Base-by-base conservation (phyloP, 140 eudicot species). In the Cichorium intybus region DNA sequence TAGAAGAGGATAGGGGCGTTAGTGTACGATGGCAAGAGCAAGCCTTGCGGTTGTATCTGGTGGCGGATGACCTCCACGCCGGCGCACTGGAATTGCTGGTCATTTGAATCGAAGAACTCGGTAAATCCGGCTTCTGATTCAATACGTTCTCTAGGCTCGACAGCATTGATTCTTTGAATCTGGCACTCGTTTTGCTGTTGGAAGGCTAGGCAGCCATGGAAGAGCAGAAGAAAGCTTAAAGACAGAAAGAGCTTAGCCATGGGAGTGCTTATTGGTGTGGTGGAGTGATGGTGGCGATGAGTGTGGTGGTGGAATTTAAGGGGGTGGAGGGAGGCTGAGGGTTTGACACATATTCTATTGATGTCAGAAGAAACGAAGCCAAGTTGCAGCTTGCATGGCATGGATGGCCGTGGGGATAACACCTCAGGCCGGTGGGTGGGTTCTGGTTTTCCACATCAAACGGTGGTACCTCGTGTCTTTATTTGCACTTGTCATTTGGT, bases 1-100 rank as follows among this genome's bases (percentile, higher is more conserved):
- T 75, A 88, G 75, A 68, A 57, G 7, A 88, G 75, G 14, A 72
- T 48, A 27, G 97, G 95, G 7, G 84, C 58, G 64, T 72, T 86
- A 6, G 81, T 72, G 69, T 79, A 92, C 9, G 84, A 66, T 4
- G 96, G 96, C 77, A 88, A 48, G 46, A 88, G 75, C 10, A 88
- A 82, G 20, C 91, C 94, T 37, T 61, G 57, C 0, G 78, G 79
- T 16, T 76, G 77, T 10, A 93, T 69, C 21, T 41, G 58, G 69
- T 76, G 87, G 43, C 94, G 82, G 37, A 71, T 37, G 14, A 81
- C 61, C 6, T 83, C 70, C 0, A 78, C 95, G 3, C 97, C 94
- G 51, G 95, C 87, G 10, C 99, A 88, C 58, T 54, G 71, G 65
- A 88, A 80, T 69, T 88, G 81, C 48, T 81, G 71, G 15, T 64